phyloP scores from a whole-genome alignment of 1,284 basidiomycete species.

The Pseudozyma sp. region DNA sequence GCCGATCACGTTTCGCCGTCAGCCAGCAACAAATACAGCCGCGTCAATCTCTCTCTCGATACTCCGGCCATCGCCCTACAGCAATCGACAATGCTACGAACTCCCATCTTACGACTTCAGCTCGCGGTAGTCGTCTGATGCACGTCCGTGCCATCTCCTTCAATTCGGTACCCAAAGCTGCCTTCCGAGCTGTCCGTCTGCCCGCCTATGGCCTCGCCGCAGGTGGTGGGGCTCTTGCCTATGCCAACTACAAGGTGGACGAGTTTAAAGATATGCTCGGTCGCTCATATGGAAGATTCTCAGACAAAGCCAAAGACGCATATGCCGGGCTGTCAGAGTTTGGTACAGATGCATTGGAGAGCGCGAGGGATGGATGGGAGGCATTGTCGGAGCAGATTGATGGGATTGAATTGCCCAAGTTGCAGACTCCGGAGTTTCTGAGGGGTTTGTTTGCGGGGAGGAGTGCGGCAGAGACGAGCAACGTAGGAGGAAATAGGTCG shows the following conservation, averaged over 20 bases:
- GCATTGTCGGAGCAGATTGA: slow-evolving; percentile 42
- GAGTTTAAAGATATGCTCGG: slow-evolving; percentile 55
- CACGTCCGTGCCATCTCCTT: slow-evolving; percentile 66
- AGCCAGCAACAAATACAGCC: not conserved
- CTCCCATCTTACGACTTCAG: slow-evolving; percentile 15
- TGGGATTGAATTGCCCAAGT: slow-evolving; percentile 42
- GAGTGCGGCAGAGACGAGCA: slow-evolving; percentile 8
- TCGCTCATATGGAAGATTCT: slow-evolving; percentile 31
- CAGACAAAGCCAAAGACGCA: slow-evolving; percentile 43
- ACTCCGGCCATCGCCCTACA: slow-evolving; percentile 25
- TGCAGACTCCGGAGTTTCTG: slow-evolving; percentile 47
- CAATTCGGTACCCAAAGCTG: slow-evolving; percentile 61
- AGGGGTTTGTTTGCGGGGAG: slow-evolving; percentile 36
- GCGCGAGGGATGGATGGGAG: slow-evolving; percentile 43
- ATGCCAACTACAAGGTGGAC: slow-evolving; percentile 67
- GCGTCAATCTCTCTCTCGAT: slow-evolving; percentile 24
- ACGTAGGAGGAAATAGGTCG: slow-evolving; percentile 7
- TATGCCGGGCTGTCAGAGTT: slow-evolving; percentile 51
- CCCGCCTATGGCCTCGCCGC: slow-evolving; percentile 61
- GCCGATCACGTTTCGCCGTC: not conserved
- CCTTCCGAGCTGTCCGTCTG: slow-evolving; percentile 57
- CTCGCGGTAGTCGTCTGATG: slow-evolving; percentile 49
- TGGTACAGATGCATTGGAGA: slow-evolving; percentile 50
- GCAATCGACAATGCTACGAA: slow-evolving; percentile 8
- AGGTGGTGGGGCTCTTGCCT: slow-evolving; percentile 63